phyloP scores from a whole-genome alignment of 768 basidiomycete genomes.

The Calvatia gigantea region DNA sequence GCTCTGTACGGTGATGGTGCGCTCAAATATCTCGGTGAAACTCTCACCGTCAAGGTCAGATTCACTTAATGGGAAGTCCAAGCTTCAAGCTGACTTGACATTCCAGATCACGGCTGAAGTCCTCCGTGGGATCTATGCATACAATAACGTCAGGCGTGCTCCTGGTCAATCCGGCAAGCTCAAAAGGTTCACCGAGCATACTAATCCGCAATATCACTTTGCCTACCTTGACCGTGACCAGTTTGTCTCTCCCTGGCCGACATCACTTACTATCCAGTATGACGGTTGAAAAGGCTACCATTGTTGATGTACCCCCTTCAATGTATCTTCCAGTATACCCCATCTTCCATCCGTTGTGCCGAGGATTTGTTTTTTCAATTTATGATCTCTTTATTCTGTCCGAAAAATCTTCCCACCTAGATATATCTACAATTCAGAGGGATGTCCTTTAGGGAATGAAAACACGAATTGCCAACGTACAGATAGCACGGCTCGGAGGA shows the following conservation, averaged over 20 bases:
- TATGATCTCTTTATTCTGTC: neutral
- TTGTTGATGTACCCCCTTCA: neutral
- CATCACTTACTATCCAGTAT: slow-evolving; percentile 57
- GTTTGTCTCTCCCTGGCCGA: slow-evolving; percentile 62
- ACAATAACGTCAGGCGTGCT: slow-evolving; percentile 58
- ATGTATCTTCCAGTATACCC: neutral
- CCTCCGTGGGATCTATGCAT: slow-evolving; percentile 60
- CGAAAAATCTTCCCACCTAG: neutral
- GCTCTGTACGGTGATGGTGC: slow-evolving; percentile 46
- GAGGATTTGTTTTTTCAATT: neutral
- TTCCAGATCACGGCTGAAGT: slow-evolving; percentile 61
- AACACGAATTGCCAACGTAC: neutral
- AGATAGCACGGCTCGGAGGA: neutral
- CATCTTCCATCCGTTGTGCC: neutral
- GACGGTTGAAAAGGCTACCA: slow-evolving; percentile 13
- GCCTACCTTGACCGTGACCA: slow-evolving; percentile 54
- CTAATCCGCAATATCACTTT: slow-evolving; percentile 45
- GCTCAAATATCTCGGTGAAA: slow-evolving; percentile 40
- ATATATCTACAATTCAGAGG: neutral
- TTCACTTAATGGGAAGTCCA: neutral
- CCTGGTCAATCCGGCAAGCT: slow-evolving; percentile 67
- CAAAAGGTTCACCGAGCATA: slow-evolving; percentile 49
- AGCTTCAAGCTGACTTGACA: neutral
- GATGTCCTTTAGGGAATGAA: neutral
- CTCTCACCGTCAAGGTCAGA: slow-evolving; percentile 53